A percentile compares a stretch with the other conserved stretches of the same genome.
Conservation (phyloP, 208 protist genomes). For the Crithidia fasciculata region DNA sequence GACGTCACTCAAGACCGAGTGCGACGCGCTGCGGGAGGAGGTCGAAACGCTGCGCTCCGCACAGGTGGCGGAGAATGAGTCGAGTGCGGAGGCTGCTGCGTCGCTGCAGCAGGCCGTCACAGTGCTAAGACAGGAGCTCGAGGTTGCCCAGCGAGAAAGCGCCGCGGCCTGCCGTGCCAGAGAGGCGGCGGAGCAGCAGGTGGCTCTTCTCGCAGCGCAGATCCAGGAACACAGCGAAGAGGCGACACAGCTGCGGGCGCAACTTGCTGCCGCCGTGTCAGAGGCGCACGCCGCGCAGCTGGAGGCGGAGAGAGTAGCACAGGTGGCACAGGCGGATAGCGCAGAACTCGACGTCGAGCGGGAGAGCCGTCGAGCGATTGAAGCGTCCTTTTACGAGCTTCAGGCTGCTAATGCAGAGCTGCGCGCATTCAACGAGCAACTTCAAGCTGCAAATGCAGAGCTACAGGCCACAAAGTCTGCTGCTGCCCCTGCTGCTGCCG, state of each 20-base stretch:
- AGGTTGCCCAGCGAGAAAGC: slow-evolving; percentile 1
- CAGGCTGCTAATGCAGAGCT: not conserved
- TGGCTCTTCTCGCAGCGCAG: not conserved
- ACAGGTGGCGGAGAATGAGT: slow-evolving; percentile 6
- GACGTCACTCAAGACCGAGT: slow-evolving; percentile 15
- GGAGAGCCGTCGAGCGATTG: not conserved
- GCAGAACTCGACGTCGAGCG: slow-evolving; percentile 10
- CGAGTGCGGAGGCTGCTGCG: not conserved
- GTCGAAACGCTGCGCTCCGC: slow-evolving; percentile 18
- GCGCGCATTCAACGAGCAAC: not conserved
- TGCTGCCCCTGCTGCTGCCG: not conserved
- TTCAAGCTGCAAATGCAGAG: not conserved
- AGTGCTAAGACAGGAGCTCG: slow-evolving; percentile 16
- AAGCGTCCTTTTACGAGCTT: slow-evolving; percentile 2
- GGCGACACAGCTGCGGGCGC: slow-evolving; percentile 18
- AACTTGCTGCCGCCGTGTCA: slow-evolving; percentile 10
- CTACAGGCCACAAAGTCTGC: not conserved
- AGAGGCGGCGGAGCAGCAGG: slow-evolving; percentile 13
- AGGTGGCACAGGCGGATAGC: slow-evolving; percentile 5
- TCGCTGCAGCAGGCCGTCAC: not conserved
- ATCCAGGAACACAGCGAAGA: slow-evolving; percentile 13
- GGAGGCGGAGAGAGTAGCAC: not conserved
- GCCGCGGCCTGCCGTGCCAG: slow-evolving; percentile 1
- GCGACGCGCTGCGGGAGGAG: slow-evolving; percentile 16
- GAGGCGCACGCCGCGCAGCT: not conserved